Evolutionary conservation across 169 alveolate genomes (phyloP).

Genomic region (Eimeria tenella): DNA sequence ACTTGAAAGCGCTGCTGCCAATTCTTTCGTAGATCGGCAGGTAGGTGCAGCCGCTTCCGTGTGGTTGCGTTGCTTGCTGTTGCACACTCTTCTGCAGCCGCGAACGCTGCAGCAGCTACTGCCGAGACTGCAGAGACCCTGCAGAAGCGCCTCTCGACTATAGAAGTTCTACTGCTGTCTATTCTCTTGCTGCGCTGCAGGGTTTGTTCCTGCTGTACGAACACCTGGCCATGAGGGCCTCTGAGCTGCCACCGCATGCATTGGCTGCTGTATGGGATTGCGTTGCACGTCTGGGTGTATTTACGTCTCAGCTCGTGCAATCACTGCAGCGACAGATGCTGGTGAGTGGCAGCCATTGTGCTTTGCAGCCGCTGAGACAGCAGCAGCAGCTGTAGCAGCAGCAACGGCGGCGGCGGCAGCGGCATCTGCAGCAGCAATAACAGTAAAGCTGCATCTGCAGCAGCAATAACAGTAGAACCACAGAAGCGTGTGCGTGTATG

Average conservation of each 20-base stretch:
- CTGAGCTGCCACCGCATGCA: constrained; percentile 9
- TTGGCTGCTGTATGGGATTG: constrained; percentile 27
- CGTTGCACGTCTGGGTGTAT: constrained; percentile 3
- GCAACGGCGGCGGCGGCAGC: too few species aligned
- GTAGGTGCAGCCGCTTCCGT: background rate
- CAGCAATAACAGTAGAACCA: background rate
- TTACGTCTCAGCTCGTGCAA: background rate
- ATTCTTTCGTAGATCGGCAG: constrained; percentile 16
- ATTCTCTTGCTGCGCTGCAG: constrained; percentile 3
- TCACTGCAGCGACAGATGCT: background rate
- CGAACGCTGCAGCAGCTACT: background rate
- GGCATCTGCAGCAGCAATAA: background rate
- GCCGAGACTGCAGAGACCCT: background rate
- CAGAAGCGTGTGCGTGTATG: background rate
- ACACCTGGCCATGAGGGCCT: constrained; percentile 7
- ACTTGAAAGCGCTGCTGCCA: constrained; percentile 20
- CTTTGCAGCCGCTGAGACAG: background rate
- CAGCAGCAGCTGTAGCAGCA: too few species aligned
- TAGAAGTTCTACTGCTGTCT: background rate
- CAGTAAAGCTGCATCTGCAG: background rate
- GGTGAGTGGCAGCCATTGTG: background rate
- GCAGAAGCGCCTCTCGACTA: background rate
- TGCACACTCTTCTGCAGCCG: background rate
- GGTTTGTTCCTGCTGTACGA: constrained; percentile 14
- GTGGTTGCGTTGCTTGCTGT: background rate